Evolutionary conservation across 306 rosid species (phyloP).

Genomic region (Vachellia collinsii): DNA sequence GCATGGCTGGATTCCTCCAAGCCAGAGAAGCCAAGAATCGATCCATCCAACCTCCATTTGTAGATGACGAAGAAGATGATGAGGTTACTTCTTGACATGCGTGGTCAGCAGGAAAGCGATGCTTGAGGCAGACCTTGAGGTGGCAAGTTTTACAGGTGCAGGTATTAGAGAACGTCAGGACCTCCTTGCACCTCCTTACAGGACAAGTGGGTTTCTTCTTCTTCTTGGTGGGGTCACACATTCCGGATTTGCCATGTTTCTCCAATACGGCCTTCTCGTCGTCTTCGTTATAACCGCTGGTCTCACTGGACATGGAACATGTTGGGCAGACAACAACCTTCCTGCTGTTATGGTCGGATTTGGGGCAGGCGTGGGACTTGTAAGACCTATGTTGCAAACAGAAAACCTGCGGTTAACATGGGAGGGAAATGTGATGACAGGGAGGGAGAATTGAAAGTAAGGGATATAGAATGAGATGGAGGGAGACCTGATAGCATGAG

Average conservation of each 20-base stretch:
- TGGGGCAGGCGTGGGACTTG: constrained; percentile 71
- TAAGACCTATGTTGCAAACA: constrained; percentile 81
- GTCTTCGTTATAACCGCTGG: constrained; percentile 48
- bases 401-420: constrained; percentile 50
- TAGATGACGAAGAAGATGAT: not conserved
- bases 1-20: constrained; percentile 61
- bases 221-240: constrained; percentile 73
- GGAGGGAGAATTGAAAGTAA: not conserved
- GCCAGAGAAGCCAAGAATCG: constrained; percentile 66
- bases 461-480: not conserved
- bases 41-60: constrained; percentile 51
- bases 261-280: constrained; percentile 53
- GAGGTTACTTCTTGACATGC: constrained; percentile 44
- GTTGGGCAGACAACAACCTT: constrained; percentile 71
- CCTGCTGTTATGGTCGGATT: constrained; percentile 74
- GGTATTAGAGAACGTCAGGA: constrained; percentile 72
- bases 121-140: constrained; percentile 75
- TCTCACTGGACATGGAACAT: constrained; percentile 78
- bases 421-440: not conserved
- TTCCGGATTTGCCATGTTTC: constrained; percentile 59
- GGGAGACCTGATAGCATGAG: constrained; percentile 41
- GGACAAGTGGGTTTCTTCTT: constrained; percentile 80
- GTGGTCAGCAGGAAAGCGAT: constrained; percentile 85
- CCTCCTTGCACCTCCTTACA: constrained; percentile 66
- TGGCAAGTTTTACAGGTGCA: constrained; percentile 73